These are phyloP conservation scores for Penicillium sp. DNA, from an alignment of 2,329 filamentous ascomycete genomes.

Conservation along the genomic window DNA sequence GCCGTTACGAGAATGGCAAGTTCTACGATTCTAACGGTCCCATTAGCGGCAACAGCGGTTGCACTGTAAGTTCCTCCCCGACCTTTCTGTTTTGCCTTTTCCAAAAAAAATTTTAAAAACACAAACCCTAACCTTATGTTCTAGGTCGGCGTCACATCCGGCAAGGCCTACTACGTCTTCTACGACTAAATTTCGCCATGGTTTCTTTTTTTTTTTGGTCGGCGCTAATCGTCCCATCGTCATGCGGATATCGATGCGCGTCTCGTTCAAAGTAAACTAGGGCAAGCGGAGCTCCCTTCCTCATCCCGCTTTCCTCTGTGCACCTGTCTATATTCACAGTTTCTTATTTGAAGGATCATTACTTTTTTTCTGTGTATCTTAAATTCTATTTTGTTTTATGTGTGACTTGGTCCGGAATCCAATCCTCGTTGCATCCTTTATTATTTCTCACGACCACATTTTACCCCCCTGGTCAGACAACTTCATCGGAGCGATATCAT, in stretches of 20 bases:
- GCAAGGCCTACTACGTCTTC: slow-evolving; percentile 52
- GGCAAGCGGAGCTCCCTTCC: slow-evolving; percentile 4
- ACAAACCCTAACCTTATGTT: slow-evolving; percentile 8
- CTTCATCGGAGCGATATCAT: slow-evolving; percentile 6
- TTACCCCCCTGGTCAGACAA: slow-evolving; percentile 6
- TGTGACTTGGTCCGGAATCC: slow-evolving; percentile 29
- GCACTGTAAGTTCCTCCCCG: slow-evolving; percentile 67
- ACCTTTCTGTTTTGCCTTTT: neutral
- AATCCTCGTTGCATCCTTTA: slow-evolving; percentile 27
- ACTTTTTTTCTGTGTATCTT: slow-evolving; percentile 41
- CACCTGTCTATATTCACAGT: slow-evolving; percentile 32
- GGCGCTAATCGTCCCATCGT: slow-evolving; percentile 12
- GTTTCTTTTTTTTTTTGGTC: slow-evolving; percentile 4
- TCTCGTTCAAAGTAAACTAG: slow-evolving; percentile 1
- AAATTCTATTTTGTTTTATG: slow-evolving; percentile 29
- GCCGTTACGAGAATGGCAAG: slow-evolving; percentile 64
- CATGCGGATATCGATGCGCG: slow-evolving; percentile 14
- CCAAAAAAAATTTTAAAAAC: neutral
- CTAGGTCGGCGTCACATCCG: slow-evolving; percentile 51
- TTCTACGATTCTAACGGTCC: slow-evolving; percentile 55
- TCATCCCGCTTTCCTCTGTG: slow-evolving; percentile 13
- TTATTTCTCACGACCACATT: slow-evolving; percentile 10
- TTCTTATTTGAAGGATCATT: slow-evolving; percentile 28
- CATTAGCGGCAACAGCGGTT: slow-evolving; percentile 58
- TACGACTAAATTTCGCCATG: slow-evolving; percentile 24